Evolutionary conservation across 306 rosid genomes (phyloP), one percentile per base, ranked within the genome.

Genomic region (Sphenostylis stenocarpa): DNA sequence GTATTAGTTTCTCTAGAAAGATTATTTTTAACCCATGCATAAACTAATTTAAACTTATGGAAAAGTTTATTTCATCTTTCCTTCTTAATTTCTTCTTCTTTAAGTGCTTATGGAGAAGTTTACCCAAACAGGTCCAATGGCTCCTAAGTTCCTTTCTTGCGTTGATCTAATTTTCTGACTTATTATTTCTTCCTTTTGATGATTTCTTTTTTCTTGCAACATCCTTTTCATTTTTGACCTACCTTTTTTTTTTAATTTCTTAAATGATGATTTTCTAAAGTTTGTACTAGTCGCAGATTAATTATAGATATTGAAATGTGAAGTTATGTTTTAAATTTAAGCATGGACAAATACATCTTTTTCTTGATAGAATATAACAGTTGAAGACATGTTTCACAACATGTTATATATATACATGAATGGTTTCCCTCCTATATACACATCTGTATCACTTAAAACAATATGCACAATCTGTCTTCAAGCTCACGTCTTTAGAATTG

Each of bases 331-430:
- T 61, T 45, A 7, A 61, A 47, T 48, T 63, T 75, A 64, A 63
- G 63, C 52, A 3, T 45, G 23, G n/a, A 56, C 44, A 72, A 67
- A n/a, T 80, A 20, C 36, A 44, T 20, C 55, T 73, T 73, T 62
- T 63, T 52, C 62, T 80, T 80, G 61, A 17, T 55, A 39, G n/a
- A 73, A 73, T 57, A 61, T 23, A 44, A 67, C 14, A 55, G 31
- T 72, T 73, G 13, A 34, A 79, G 39, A 44, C 11, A 57, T 49
- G 52, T 31, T 13, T 63, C 31, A 76, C 70, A 70, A 69, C 24
- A 47, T 62, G 70, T 61, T 62, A 62, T 53, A 72, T 72, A 1
- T 33, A 53, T 60, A 31, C 43, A 57, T 38, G 19, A 64, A 38
- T 66, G 73, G 43, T 52, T 65, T 24, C 12, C 10, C 31, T 76